Conservation (phyloP, 2,329 filamentous ascomycete species). For the Fusarium sp. region DNA sequence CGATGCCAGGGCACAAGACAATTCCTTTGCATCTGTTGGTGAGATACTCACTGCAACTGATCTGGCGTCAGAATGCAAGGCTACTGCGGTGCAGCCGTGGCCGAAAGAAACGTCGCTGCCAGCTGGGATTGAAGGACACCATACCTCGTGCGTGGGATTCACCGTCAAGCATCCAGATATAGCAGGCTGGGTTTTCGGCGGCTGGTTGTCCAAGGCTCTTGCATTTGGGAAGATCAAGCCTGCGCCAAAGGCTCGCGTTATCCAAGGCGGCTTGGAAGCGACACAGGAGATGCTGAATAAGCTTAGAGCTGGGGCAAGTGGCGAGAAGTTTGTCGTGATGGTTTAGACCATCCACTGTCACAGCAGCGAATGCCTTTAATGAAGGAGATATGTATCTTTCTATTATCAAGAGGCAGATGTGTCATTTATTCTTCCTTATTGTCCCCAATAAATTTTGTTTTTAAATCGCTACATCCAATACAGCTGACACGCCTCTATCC, state of each 20-base stretch:
- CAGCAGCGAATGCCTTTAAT: too few relatives aligned
- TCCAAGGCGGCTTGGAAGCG: not conserved
- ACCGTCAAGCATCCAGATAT: accelerated
- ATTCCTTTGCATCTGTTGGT: too few relatives aligned
- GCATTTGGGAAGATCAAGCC: not conserved
- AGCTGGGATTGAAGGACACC: not conserved
- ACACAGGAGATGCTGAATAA: not conserved
- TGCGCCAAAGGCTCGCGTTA: not conserved
- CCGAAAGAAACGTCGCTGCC: not conserved
- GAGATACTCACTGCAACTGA: not conserved
- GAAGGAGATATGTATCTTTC: too few relatives aligned
- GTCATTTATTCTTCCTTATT: too few relatives aligned
- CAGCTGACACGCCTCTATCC: not conserved
- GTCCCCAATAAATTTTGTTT: too few relatives aligned
- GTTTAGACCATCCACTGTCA: not conserved
- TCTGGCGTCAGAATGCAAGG: accelerated
- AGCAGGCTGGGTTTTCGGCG: not conserved
- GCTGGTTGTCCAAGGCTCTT: not conserved
- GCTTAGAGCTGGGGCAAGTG: not conserved
- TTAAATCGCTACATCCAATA: constrained; percentile 4
- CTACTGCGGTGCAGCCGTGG: not conserved
- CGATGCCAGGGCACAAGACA: not conserved
- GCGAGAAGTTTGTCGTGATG: not conserved
- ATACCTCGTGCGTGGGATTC: not conserved
- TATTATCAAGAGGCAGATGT: too few relatives aligned